These are phyloP conservation scores for Saccharomyces hybrid DNA, from an alignment of 1,139 yeast genomes.

Conservation along the genomic window DNA sequence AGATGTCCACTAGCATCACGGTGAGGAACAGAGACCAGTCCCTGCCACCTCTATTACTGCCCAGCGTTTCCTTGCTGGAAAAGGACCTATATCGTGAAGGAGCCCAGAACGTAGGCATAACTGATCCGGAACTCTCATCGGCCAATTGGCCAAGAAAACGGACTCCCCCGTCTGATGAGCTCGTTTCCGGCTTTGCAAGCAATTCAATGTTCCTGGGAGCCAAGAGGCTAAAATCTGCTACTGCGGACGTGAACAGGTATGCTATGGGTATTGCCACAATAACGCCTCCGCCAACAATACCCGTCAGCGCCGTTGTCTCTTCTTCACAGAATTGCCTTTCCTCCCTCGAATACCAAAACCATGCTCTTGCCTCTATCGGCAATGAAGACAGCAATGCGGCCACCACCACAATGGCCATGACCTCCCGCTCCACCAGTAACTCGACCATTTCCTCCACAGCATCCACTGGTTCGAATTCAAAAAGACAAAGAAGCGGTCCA, in stretches of 20 bases:
- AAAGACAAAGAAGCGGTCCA: constrained; percentile 67
- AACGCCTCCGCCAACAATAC: constrained; percentile 13
- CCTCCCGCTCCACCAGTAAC: neutral
- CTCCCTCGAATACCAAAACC: neutral
- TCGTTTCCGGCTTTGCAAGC: neutral
- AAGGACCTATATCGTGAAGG: neutral
- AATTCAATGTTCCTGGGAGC: neutral
- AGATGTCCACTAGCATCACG: constrained; percentile 21
- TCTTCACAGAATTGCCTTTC: constrained; percentile 6
- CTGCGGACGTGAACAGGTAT: neutral
- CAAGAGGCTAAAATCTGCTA: constrained; percentile 1
- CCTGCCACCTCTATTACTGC: constrained; percentile 28
- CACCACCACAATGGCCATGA: neutral
- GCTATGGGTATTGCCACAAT: constrained; percentile 6
- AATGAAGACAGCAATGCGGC: neutral
- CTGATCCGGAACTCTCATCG: neutral
- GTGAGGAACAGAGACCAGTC: constrained; percentile 22
- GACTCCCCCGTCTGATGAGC: neutral
- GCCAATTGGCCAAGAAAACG: neutral
- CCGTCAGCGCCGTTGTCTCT: constrained; percentile 10
- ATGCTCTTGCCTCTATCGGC: neutral
- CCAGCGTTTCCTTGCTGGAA: constrained; percentile 13
- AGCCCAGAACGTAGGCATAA: constrained; percentile 2
- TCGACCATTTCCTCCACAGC: constrained; percentile 1
- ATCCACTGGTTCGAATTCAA: constrained; percentile 6